A percentile compares a stretch with the other conserved stretches of the same genome.
phyloP scores from a whole-genome alignment of 768 basidiomycete genomes.

The Trametes coccinea region DNA sequence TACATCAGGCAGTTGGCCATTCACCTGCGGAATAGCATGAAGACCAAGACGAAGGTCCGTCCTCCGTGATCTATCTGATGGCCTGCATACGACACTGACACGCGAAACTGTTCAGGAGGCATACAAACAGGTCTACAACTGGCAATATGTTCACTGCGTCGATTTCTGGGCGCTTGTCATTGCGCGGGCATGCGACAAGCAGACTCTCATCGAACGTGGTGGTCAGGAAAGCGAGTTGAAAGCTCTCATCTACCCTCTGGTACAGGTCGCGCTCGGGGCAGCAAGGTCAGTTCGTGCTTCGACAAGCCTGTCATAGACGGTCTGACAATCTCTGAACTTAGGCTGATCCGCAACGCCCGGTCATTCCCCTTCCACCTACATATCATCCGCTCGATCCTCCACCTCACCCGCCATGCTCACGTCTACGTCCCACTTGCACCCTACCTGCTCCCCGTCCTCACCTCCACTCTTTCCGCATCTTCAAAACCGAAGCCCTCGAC shows the following conservation, averaged over 20 bases:
- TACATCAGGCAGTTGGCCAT: slow-evolving; percentile 96
- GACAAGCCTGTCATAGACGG: background rate
- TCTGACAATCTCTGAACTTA: slow-evolving; percentile 33
- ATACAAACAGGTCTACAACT: slow-evolving; percentile 95
- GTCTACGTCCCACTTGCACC: slow-evolving; percentile 88
- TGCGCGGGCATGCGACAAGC: slow-evolving; percentile 71
- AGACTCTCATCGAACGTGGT: slow-evolving; percentile 50
- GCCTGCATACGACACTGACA: background rate
- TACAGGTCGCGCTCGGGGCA: slow-evolving; percentile 91
- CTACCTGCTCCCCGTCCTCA: slow-evolving; percentile 83
- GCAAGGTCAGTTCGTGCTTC: slow-evolving; percentile 58
- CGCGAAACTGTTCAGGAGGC: slow-evolving; percentile 58
- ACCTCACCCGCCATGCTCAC: slow-evolving; percentile 79
- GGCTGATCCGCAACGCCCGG: slow-evolving; percentile 86
- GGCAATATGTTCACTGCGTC: slow-evolving; percentile 95
- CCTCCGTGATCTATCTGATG: background rate
- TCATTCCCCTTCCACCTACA: slow-evolving; percentile 96
- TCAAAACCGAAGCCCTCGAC: slow-evolving; percentile 82
- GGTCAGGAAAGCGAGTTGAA: slow-evolving; percentile 74
- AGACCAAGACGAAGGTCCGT: slow-evolving; percentile 77
- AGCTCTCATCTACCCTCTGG: slow-evolving; percentile 91
- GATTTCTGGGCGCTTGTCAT: slow-evolving; percentile 97
- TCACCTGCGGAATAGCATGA: slow-evolving; percentile 89
- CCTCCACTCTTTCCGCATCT: slow-evolving; percentile 65
- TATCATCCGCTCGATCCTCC: slow-evolving; percentile 82